Evolutionary conservation across 2,329 filamentous ascomycete genomes (phyloP).

Genomic region (Bimuria novae-zelandiae): DNA sequence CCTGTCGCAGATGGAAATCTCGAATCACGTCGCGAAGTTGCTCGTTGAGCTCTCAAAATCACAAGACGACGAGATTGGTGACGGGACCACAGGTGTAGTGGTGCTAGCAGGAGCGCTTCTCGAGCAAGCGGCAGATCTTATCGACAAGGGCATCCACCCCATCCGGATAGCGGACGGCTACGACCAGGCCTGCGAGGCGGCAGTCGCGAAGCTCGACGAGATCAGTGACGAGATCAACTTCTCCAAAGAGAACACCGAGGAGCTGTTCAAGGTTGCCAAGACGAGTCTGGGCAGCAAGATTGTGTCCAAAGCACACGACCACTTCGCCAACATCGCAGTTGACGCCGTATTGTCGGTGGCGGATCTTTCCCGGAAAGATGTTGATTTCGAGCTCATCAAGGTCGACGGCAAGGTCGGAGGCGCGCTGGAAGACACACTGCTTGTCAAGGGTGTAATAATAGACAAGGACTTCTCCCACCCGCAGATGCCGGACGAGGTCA

Average conservation of each 20-base stretch:
- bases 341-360: slow-evolving; percentile 96
- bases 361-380: slow-evolving; percentile 92
- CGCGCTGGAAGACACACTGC: slow-evolving; percentile 85
- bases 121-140: slow-evolving; percentile 95
- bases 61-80: slow-evolving; percentile 98
- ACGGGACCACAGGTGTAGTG: slow-evolving; percentile 96
- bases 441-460: slow-evolving; percentile 97
- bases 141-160: slow-evolving; percentile 99
- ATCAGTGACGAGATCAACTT: slow-evolving; percentile 94
- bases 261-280: slow-evolving; percentile 91
- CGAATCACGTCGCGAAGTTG: slow-evolving; percentile 96
- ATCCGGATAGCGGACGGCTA: slow-evolving; percentile 98
- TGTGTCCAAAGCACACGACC: slow-evolving; percentile 97
- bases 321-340: slow-evolving; percentile 96
- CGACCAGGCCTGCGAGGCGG: slow-evolving; percentile 96
- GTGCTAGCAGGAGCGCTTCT: slow-evolving; percentile 92
- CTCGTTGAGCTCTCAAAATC: slow-evolving; percentile 97
- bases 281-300: slow-evolving; percentile 98
- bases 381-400: slow-evolving; percentile 99
- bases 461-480: slow-evolving; percentile 99
- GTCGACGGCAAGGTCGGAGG: slow-evolving; percentile 98
- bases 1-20: slow-evolving; percentile 95
- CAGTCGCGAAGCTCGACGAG: slow-evolving; percentile 86
- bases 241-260: slow-evolving; percentile 75
- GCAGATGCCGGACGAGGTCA: slow-evolving; percentile 96